Percentiles rank a stretch among this genome's conserved stretches.
phyloP scores from a whole-genome alignment of 2,329 filamentous ascomycete genomes.

The Tolypocladium ovalisporum region DNA sequence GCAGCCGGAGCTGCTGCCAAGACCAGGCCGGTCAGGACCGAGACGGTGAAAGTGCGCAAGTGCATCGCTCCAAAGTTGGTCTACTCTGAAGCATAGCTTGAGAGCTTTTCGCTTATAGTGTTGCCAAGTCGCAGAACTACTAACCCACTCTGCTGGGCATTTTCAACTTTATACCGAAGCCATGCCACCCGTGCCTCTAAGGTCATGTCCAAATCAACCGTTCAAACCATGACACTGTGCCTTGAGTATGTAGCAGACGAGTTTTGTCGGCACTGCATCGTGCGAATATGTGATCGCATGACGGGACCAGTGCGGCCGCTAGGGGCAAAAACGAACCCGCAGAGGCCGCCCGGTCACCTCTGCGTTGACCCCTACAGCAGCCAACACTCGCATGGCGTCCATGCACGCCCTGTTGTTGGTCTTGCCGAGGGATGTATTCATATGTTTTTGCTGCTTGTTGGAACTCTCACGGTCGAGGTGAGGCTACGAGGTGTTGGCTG shows the following conservation, averaged over 20 bases:
- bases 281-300: no score
- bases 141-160: background rate
- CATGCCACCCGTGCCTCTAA: no score
- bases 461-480: background rate
- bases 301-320: no score
- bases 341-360: background rate
- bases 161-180: background rate
- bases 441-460: background rate
- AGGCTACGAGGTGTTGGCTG: background rate
- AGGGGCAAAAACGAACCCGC: no score
- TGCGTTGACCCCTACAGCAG: background rate
- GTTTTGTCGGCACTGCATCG: no score
- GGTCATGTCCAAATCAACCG: no score
- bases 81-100: background rate
- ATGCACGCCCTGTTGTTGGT: background rate
- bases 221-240: no score
- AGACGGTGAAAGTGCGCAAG: background rate
- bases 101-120: background rate
- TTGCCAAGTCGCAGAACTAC: no score
- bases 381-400: background rate
- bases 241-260: no score
- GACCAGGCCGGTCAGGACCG: background rate
- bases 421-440: background rate
- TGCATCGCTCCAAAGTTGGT: background rate
- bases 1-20: background rate